A percentile compares a stretch with the other conserved stretches of the same genome.
These are phyloP conservation scores for Craterostigma plantagineum DNA, from an alignment of 257 asterid genomes.

Conservation along the genomic window DNA sequence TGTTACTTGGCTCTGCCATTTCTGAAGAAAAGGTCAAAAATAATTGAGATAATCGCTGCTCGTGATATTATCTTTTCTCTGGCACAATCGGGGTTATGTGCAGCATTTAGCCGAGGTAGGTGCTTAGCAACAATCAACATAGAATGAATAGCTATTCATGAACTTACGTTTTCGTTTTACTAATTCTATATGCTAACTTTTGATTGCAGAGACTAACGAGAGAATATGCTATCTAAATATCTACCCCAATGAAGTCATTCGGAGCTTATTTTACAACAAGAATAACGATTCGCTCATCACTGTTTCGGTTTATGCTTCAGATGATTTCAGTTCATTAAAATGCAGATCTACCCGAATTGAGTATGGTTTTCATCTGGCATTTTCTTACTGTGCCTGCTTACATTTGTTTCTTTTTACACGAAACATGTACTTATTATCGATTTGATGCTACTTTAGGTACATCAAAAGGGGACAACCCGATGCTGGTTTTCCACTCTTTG, in stretches of 20 bases:
- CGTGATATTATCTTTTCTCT: slow-evolving; percentile 98
- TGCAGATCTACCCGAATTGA: slow-evolving; percentile 97
- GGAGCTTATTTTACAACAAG: slow-evolving; percentile 95
- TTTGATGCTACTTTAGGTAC: slow-evolving; percentile 29
- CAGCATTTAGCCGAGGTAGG: slow-evolving; percentile 99
- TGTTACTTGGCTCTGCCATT: slow-evolving; percentile 51
- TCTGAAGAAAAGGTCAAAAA: slow-evolving; percentile 82
- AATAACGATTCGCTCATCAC: slow-evolving; percentile 96
- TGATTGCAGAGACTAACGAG: slow-evolving; percentile 67
- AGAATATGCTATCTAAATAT: slow-evolving; percentile 94
- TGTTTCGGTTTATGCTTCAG: slow-evolving; percentile 94
- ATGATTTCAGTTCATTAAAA: slow-evolving; percentile 79
- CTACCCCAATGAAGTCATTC: slow-evolving; percentile 91
- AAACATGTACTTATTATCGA: not conserved
- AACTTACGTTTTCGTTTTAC: too few relatives aligned
- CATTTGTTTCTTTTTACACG: not conserved
- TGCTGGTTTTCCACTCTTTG: slow-evolving; percentile 92
- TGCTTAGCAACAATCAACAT: too few relatives aligned
- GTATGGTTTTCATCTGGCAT: slow-evolving; percentile 30
- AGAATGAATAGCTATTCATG: too few relatives aligned
- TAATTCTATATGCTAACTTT: slow-evolving; percentile 9
- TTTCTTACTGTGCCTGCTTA: slow-evolving; percentile 7
- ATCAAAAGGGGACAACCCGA: slow-evolving; percentile 88
- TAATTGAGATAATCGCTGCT: slow-evolving; percentile 94
- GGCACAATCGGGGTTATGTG: slow-evolving; percentile 97